Conservation (phyloP, 768 basidiomycete species). For the Ephemerocybe angulata region DNA sequence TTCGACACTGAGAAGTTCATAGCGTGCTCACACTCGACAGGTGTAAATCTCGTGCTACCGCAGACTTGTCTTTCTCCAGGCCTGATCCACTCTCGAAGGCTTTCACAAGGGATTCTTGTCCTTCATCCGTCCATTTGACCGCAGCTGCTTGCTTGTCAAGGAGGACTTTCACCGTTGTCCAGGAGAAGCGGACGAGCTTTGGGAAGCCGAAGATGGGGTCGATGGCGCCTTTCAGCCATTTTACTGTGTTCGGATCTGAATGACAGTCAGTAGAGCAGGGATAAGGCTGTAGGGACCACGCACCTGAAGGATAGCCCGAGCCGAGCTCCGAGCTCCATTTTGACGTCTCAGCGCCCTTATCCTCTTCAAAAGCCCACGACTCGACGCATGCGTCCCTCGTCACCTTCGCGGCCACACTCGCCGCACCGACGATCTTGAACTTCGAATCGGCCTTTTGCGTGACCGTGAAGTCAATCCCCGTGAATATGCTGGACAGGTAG, state of each 20-base stretch:
- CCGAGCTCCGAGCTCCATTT: constrained; percentile 48
- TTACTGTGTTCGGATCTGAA: constrained; percentile 87
- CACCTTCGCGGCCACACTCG: constrained; percentile 97
- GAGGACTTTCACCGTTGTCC: constrained; percentile 86
- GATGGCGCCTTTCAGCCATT: constrained; percentile 72
- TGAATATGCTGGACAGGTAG: constrained; percentile 77
- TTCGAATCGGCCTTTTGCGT: constrained; percentile 91
- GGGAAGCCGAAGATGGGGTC: constrained; percentile 94
- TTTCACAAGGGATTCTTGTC: constrained; percentile 68
- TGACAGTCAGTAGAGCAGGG: background rate
- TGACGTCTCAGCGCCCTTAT: constrained; percentile 20
- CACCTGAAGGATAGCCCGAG: constrained; percentile 91
- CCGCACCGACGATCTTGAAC: constrained; percentile 95
- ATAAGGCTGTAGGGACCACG: background rate
- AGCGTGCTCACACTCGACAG: constrained; percentile 67
- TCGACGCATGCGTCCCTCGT: constrained; percentile 90
- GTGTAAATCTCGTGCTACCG: constrained; percentile 69
- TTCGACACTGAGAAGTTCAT: too few species aligned
- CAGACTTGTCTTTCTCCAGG: constrained; percentile 70
- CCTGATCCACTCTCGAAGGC: constrained; percentile 71
- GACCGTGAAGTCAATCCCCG: constrained; percentile 84
- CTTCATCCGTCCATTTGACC: constrained; percentile 87
- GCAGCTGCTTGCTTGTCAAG: constrained; percentile 77
- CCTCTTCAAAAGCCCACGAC: constrained; percentile 78
- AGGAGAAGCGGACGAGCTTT: constrained; percentile 86